Base-by-base conservation (phyloP, 768 basidiomycete species). In the Candolleomyces eurysporus region DNA sequence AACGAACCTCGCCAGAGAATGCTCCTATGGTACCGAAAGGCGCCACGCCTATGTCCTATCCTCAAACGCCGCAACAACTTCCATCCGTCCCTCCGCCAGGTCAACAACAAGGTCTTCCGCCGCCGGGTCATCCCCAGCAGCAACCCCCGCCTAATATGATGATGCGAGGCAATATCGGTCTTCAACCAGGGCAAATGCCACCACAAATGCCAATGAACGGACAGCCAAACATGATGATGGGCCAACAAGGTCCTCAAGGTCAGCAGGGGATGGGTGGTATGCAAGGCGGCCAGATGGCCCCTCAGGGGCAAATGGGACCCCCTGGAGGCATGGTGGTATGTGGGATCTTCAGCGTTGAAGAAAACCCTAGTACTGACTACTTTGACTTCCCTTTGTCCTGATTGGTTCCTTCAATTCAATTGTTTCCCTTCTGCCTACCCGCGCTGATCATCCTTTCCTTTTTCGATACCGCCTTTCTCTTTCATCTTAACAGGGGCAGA, bases 1-100 rank as follows among this genome's bases (percentile, higher is more conserved):
- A 67, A 36, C 82, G 84, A 31, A 78, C 79, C 30, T 83, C 84
- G 26, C 84, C 85, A 5, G 81, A 83, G 59, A 81, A 79, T 57
- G 73, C 72, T n/a, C 75, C 65, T 7, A 60, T 60, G 57, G 40
- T 48, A 36, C 55, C 55, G 8, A 61, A 57, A 30, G 26, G 21
- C 10, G 26, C 45, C 5, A 57, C 45, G 14, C 54, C 40, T 16
- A 42, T 57, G 56, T 9, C 54, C 8, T 61, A 57, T 36, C 61
- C 61, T 19, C 40, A 22, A 17, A 40, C 54, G 21, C 60, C 60
- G 13, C 61, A 61, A 36, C 48, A 56, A 54, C 49, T 56, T 21
- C n/a, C 56, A 8, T 48, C 32, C 21, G 19, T 51, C 19, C 61
- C 42, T 75, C 63, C 31, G 73, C 78, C 16, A n/a, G 36, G 39